Conservation (phyloP, 2,329 filamentous ascomycete species). For the Aureobasidium musti region DNA sequence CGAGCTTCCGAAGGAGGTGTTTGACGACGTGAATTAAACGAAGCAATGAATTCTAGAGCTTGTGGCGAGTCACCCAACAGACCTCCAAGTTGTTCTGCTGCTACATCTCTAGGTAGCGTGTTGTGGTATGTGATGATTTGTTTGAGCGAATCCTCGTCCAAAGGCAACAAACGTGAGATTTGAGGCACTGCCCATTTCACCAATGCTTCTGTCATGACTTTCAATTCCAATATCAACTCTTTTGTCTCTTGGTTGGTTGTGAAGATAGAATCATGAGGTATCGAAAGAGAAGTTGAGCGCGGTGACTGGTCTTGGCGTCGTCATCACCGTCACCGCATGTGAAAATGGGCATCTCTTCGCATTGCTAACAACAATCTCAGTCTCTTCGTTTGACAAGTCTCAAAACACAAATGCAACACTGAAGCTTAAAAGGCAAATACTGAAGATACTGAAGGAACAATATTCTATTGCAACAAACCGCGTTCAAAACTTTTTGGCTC, state of each 20-base stretch:
- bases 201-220: slow-evolving; percentile 35
- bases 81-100: slow-evolving; percentile 82
- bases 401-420: neutral
- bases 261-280: neutral
- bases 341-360: neutral
- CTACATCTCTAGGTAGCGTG: slow-evolving; percentile 73
- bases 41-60: slow-evolving; percentile 69
- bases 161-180: slow-evolving; percentile 75
- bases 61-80: slow-evolving; percentile 83
- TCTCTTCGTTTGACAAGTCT: neutral
- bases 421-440: neutral
- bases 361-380: neutral
- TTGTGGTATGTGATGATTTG: slow-evolving; percentile 82
- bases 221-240: neutral
- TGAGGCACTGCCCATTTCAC: slow-evolving; percentile 64
- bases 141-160: slow-evolving; percentile 80
- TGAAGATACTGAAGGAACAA: neutral
- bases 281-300: slow-evolving; percentile 21
- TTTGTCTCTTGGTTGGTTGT: neutral
- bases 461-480: neutral
- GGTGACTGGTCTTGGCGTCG: slow-evolving; percentile 24
- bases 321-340: slow-evolving; percentile 19
- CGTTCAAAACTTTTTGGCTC: neutral
- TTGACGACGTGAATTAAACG: slow-evolving; percentile 68
- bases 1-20: slow-evolving; percentile 38